Conservation (phyloP, 2,329 filamentous ascomycete genomes). For the Epichloe hybrida region DNA sequence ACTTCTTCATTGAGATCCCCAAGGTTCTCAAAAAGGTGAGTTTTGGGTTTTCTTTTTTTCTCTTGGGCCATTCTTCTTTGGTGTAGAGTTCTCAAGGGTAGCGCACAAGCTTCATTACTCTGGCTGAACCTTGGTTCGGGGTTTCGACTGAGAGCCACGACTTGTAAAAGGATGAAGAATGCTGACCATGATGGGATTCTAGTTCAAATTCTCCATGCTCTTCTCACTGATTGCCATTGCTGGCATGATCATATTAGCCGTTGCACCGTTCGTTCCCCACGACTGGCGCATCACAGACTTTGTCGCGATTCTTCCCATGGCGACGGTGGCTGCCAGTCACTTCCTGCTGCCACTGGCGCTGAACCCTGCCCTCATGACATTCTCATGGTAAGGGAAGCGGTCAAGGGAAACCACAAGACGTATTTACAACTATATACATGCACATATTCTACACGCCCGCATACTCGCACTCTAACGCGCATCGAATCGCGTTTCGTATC, state of each 20-base stretch:
- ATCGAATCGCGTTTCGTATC: background rate
- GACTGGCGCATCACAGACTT: slow-evolving; percentile 57
- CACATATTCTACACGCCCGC: background rate
- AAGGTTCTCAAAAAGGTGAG: slow-evolving; percentile 68
- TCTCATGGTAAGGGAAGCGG: slow-evolving; percentile 47
- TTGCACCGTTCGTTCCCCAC: slow-evolving; percentile 49
- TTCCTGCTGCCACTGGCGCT: slow-evolving; percentile 58
- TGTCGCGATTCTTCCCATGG: slow-evolving; percentile 65
- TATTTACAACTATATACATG: background rate
- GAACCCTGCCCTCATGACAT: slow-evolving; percentile 70
- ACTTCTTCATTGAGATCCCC: slow-evolving; percentile 75
- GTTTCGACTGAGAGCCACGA: background rate
- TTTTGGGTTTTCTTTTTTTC: slow-evolving; percentile 13
- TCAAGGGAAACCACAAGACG: background rate
- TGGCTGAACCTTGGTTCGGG: slow-evolving; percentile 4
- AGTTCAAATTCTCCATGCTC: slow-evolving; percentile 61
- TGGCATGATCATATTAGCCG: slow-evolving; percentile 51
- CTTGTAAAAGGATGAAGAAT: background rate
- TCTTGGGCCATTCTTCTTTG: too few relatives aligned
- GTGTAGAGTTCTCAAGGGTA: too few relatives aligned
- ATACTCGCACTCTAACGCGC: background rate
- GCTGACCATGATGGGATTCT: slow-evolving; percentile 9
- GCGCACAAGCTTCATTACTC: slow-evolving; percentile 7
- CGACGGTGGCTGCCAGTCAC: slow-evolving; percentile 55
- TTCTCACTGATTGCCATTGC: slow-evolving; percentile 45